phyloP scores from a whole-genome alignment of 2,329 filamentous ascomycete species.

The Arachnomyces sp. region DNA sequence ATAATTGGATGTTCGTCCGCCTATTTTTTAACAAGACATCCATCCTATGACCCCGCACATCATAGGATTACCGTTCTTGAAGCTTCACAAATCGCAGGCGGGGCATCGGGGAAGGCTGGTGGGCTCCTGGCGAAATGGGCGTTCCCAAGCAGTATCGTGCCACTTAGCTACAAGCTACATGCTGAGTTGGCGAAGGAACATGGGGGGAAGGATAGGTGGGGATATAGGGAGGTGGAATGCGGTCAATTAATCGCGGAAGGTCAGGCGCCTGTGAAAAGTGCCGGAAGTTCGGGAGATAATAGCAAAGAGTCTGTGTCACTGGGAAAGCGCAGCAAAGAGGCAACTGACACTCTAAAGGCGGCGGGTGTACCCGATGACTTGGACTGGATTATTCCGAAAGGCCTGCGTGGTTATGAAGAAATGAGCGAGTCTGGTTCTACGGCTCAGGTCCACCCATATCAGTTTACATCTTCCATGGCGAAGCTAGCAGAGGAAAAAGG shows the following conservation, averaged over 20 bases:
- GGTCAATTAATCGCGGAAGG: conserved; percentile 55
- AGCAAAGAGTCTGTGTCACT: conserved; percentile 41
- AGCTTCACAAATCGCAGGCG: conserved; percentile 76
- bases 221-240: conserved; percentile 72
- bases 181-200: conserved; percentile 78
- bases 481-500: conserved; percentile 64
- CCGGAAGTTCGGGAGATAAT: conserved; percentile 10
- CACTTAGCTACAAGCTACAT: conserved; percentile 77
- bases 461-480: conserved; percentile 82
- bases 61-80: conserved; percentile 83
- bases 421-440: conserved; percentile 80
- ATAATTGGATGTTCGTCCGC: conserved; percentile 89
- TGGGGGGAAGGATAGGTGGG: conserved; percentile 70
- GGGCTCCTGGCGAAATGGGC: conserved; percentile 88
- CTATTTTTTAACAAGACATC: conserved; percentile 83
- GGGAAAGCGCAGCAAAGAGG: conserved; percentile 49
- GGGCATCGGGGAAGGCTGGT: conserved; percentile 89
- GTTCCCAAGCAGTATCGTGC: conserved; percentile 76
- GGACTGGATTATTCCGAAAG: conserved; percentile 70
- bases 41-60: conserved; percentile 64
- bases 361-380: conserved; percentile 66
- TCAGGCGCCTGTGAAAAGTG: conserved; percentile 24
- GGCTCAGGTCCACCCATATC: conserved; percentile 85
- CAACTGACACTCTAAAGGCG: conserved; percentile 44
- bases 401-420: conserved; percentile 63